phyloP scores from a whole-genome alignment of 1,284 basidiomycete species.

The Melampsora larici-populina region DNA sequence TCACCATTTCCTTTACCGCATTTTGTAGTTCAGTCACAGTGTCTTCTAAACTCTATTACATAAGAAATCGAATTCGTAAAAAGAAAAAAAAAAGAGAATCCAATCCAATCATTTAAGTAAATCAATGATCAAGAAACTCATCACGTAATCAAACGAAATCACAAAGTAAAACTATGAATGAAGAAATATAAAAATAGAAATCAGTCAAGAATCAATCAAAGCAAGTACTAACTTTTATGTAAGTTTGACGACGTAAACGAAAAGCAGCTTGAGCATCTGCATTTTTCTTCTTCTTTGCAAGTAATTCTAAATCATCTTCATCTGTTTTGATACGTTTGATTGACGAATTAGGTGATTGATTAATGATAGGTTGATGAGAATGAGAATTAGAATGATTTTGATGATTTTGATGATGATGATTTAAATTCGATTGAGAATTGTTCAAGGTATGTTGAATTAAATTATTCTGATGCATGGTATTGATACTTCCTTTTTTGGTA shows the following conservation, averaged over 20 bases:
- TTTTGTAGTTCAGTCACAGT: constrained; percentile 20
- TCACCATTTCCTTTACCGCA: constrained; percentile 33
- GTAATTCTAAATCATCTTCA: constrained; percentile 22
- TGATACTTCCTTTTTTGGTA: too few relatives aligned
- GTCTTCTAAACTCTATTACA: constrained; percentile 35
- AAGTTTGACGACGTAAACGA: constrained; percentile 33
- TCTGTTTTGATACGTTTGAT: background rate
- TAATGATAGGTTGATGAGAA: background rate
- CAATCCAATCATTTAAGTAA: background rate
- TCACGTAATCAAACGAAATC: background rate
- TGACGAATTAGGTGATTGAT: background rate
- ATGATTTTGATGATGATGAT: background rate
- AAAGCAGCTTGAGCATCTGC: constrained; percentile 40
- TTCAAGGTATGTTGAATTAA: too few relatives aligned
- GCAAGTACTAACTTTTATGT: constrained; percentile 30
- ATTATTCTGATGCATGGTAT: too few relatives aligned
- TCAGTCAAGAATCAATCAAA: background rate
- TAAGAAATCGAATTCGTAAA: constrained; percentile 10
- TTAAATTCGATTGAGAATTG: too few relatives aligned
- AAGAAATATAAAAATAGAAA: background rate
- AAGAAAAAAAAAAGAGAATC: background rate
- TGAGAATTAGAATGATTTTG: background rate
- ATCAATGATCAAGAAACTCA: background rate
- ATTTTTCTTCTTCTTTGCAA: constrained; percentile 41
- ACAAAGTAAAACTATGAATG: background rate